phyloP scores from a whole-genome alignment of 2,329 filamentous ascomycete genomes.

The Monosporascus sp. region DNA sequence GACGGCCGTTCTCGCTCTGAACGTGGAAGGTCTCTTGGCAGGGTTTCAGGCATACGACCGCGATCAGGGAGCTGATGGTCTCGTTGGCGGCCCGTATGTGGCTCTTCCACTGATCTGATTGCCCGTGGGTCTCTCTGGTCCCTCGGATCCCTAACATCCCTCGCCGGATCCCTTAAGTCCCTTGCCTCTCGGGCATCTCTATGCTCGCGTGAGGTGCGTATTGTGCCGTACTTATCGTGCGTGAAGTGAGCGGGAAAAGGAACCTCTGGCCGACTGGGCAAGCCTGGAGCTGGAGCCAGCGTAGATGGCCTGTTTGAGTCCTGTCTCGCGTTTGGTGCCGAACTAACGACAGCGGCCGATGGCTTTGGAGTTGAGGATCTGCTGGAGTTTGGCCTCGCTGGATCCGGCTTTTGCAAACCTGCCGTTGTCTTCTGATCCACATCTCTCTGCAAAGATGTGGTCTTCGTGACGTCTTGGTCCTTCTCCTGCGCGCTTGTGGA shows the following conservation, averaged over 20 bases:
- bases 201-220: slow-evolving; percentile 27
- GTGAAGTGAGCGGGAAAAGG: slow-evolving; percentile 46
- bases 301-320: slow-evolving; percentile 27
- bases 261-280: slow-evolving; percentile 57
- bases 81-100: slow-evolving; percentile 37
- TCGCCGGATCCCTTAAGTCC: slow-evolving; percentile 15
- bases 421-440: slow-evolving; percentile 11
- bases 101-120: slow-evolving; percentile 32
- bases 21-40: slow-evolving; percentile 31
- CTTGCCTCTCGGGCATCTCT: slow-evolving; percentile 25
- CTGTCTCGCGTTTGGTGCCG: slow-evolving; percentile 18
- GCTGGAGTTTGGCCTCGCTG: slow-evolving; percentile 11
- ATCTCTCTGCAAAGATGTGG: slow-evolving; percentile 12
- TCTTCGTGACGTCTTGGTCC: slow-evolving; percentile 11
- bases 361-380: slow-evolving; percentile 21
- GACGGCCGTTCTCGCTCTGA: slow-evolving; percentile 34
- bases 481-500: slow-evolving; percentile 8
- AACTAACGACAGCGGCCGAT: slow-evolving; percentile 9
- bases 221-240: slow-evolving; percentile 40
- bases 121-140: slow-evolving; percentile 31
- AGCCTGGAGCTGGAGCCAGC: slow-evolving; percentile 23
- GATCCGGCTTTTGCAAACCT: slow-evolving; percentile 18
- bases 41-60: slow-evolving; percentile 31
- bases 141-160: slow-evolving; percentile 31
- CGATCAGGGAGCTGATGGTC: slow-evolving; percentile 39